Evolutionary conservation across 2,329 filamentous ascomycete species (phyloP), one percentile per base, ranked within the genome.

Genomic region (Cladosporium colombiae): DNA sequence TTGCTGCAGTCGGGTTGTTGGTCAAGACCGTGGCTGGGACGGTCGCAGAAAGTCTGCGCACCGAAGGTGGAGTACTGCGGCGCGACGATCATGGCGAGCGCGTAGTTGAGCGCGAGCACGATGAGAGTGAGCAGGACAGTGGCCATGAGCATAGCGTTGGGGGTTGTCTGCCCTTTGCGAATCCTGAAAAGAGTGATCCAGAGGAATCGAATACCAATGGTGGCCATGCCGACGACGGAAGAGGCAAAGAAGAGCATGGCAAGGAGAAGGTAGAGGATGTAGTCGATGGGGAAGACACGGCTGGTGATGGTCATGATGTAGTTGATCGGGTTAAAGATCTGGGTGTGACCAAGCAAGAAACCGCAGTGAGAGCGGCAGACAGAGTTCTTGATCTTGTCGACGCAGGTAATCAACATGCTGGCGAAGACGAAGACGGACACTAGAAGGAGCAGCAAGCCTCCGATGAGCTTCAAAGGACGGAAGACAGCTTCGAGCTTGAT

Each of bases 371-470:
- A 83, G 77, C 95, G 94, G 85, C 95, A 99, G 68, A 96, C 82
- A 3, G 93, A 97, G 81, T 98, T 97, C 78, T 91, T 93, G 40
- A 93, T 92, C 81, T 98, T 98, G 85, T 99, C 95, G 74, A 98
- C 93, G 70, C 89, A 91, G 0, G 94, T 98, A 75, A 98, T 91
- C 71, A 98, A 85, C 92, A 99, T 98, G 14, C 92, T 96, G 10
- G 90, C 85, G 85, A 92, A 96, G 70, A 96, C 85, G 50, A 96
- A 71, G 16, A 97, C 78, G 0, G 91, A 85, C 25, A 97, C 76
- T 1, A 92, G 70, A 35, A 97, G 84, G 2, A 98, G 81, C 0
- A 96, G 71, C 58, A 97, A 82, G 16, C 95, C 95, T 1, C 92
- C 90, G 16, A 98, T 78, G 50, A 98, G 86, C 81, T 96, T 97